Evolutionary conservation across 441 rosid genomes (phyloP).

Genomic region (Viola pubescens): DNA sequence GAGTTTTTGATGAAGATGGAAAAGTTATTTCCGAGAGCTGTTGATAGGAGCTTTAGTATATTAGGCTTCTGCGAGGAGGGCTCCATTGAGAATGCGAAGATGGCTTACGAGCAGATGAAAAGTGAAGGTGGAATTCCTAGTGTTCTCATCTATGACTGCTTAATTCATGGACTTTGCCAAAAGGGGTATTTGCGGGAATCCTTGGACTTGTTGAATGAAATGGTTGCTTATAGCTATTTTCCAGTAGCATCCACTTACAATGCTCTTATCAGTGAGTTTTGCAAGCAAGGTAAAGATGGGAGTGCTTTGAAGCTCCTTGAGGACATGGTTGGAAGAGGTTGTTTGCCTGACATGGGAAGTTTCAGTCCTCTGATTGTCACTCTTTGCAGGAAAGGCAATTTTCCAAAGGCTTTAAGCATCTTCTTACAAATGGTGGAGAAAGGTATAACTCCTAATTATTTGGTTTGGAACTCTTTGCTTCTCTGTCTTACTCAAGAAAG

Average conservation of each 20-base stretch:
- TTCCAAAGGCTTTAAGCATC: slow-evolving; percentile 32
- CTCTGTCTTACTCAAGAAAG: slow-evolving; percentile 30
- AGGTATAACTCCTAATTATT: slow-evolving; percentile 44
- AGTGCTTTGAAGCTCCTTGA: slow-evolving; percentile 53
- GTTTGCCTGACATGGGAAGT: slow-evolving; percentile 36
- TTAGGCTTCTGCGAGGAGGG: slow-evolving; percentile 47
- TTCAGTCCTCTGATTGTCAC: slow-evolving; percentile 38
- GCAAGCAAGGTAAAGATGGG: slow-evolving; percentile 44
- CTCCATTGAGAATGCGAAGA: slow-evolving; percentile 40
- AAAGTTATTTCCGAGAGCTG: slow-evolving; percentile 58
- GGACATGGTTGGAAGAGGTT: slow-evolving; percentile 58
- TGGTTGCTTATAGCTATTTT: slow-evolving; percentile 39
- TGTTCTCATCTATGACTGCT: slow-evolving; percentile 45
- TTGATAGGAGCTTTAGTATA: slow-evolving; percentile 52
- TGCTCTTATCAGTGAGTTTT: slow-evolving; percentile 46
- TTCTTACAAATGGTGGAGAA: slow-evolving; percentile 53
- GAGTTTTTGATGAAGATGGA: slow-evolving; percentile 53
- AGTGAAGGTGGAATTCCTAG: slow-evolving; percentile 44
- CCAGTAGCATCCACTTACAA: slow-evolving; percentile 51
- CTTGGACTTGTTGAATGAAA: slow-evolving; percentile 50
- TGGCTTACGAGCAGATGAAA: slow-evolving; percentile 42
- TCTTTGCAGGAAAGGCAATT: slow-evolving; percentile 38
- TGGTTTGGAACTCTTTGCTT: slow-evolving; percentile 52
- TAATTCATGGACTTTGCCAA: slow-evolving; percentile 49
- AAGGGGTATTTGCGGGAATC: slow-evolving; percentile 38